A percentile compares a stretch with the other conserved stretches of the same genome.
These are phyloP conservation scores for Cicer bijugum DNA, from an alignment of 306 rosid genomes.

Conservation along the genomic window DNA sequence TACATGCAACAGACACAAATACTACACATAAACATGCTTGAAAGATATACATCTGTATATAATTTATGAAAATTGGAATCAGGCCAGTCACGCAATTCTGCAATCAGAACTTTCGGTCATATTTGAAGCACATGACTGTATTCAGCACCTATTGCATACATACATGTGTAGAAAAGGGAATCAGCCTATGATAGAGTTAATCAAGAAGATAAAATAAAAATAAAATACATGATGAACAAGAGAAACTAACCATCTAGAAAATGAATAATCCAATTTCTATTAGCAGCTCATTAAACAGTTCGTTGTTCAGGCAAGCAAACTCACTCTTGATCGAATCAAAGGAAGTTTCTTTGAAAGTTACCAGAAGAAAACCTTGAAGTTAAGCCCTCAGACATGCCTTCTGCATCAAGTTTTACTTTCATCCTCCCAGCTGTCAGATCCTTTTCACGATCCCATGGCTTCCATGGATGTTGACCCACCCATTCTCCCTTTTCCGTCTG, in stretches of 20 bases:
- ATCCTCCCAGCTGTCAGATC: conserved; percentile 84
- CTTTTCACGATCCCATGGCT: conserved; percentile 97
- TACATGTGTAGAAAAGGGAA: conserved; percentile 8
- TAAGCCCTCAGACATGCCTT: conserved; percentile 72
- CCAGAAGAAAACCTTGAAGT: conserved; percentile 84
- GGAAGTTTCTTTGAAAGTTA: conserved; percentile 80
- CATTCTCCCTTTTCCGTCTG: conserved; percentile 67
- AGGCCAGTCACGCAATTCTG: conserved; percentile 16
- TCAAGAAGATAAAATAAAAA: conserved; percentile 26
- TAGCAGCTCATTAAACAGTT: conserved; percentile 23
- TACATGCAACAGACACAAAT: conserved; percentile 27
- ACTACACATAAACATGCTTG: conserved; percentile 33
- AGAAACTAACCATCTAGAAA: conserved; percentile 40
- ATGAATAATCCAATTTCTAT: conserved; percentile 28
- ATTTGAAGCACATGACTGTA: conserved; percentile 29
- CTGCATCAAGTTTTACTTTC: conserved; percentile 67
- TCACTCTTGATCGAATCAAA: conserved; percentile 47
- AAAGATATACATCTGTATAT: conserved; percentile 18
- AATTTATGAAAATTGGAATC: conserved; percentile 11
- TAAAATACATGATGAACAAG: conserved; percentile 11
- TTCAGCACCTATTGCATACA: conserved; percentile 36
- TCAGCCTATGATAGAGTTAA: conserved; percentile 19
- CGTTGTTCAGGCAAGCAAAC: conserved; percentile 10
- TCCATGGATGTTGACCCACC: conserved; percentile 95
- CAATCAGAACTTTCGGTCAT: conserved; percentile 31